Evolutionary conservation across 257 asterid species (phyloP), one percentile per base, ranked within the genome.

Genomic region (Knoxia roxburghii): DNA sequence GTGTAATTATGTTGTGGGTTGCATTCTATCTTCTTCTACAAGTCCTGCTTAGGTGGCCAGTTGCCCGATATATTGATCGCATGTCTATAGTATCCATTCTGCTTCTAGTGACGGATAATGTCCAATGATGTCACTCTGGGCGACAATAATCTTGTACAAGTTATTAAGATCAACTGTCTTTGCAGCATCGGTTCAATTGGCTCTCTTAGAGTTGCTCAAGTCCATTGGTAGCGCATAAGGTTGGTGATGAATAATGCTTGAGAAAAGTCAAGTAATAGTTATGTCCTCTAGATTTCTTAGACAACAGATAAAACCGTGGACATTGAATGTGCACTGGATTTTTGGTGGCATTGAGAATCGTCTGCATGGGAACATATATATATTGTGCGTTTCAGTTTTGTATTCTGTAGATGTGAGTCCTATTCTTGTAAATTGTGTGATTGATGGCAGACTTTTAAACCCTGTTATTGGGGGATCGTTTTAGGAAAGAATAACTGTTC

Each of bases 361-460:
- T 52, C 71, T 11, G 53, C 68, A 61, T 65, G 70, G 69, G 49
- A 65, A 43, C 45, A 23, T 75, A 72, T 68, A 69, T 69, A 71
- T 77, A n/a, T n/a, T 67, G 70, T 60, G 68, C 63, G 77, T 78
- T 69, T 54, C 65, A 61, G 78, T 61, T 76, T 71, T 73, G 81
- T 68, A 51, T 75, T 52, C 35, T 77, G 76, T 81, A 79, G 81
- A 80, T 74, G 46, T 68, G 71, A 68, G 71, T 76, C 73, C 69
- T 55, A 62, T 75, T 73, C 78, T 63, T 82, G 90, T 85, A 85
- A 74, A 79, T 83, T 85, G 75, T 68, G 81, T 84, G 75, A 71
- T 76, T 48, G 45, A 17, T 57, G 64, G 74, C 65, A 32, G 72
- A 62, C 72, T 53, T 52, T 8, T 27, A 55, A 53, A 59, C 65